Conservation (phyloP, 441 rosid genomes). For the Omphalea diandra region DNA sequence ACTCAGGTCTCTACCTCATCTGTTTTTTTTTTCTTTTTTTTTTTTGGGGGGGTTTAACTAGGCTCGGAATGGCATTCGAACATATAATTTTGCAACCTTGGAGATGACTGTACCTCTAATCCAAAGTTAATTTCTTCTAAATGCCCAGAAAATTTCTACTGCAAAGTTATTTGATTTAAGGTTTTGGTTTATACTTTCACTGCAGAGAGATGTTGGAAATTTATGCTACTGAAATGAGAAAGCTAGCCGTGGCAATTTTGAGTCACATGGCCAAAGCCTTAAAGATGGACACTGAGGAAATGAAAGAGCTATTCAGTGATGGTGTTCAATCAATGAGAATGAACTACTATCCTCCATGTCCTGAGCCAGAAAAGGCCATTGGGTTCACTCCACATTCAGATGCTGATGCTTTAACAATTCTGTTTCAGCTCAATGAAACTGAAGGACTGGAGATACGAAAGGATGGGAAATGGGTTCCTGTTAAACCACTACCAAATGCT, state of each 20-base stretch:
- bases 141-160: no score
- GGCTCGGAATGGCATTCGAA: no score
- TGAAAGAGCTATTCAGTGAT: not conserved
- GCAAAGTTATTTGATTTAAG: not conserved
- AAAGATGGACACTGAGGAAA: conserved; percentile 1
- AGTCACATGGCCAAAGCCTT: not conserved
- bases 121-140: no score
- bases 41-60: no score
- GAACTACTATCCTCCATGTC: conserved; percentile 25
- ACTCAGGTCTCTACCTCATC: conserved; percentile 27
- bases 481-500: conserved; percentile 14
- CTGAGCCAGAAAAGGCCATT: conserved; percentile 39
- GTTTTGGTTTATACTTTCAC: not conserved
- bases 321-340: conserved; percentile 48
- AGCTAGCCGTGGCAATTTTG: not conserved
- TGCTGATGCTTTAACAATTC: conserved; percentile 38
- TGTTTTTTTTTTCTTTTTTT: not conserved
- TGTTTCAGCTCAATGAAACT: conserved; percentile 36
- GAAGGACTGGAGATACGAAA: conserved; percentile 42
- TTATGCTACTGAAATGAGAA: not conserved
- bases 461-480: conserved; percentile 41
- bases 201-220: not conserved
- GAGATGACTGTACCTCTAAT: no score
- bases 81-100: no score
- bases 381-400: conserved; percentile 49